Percentiles rank a stretch among this genome's conserved stretches.
phyloP scores from a whole-genome alignment of 805 yeast species.

The Metschnikowia continentalis region DNA sequence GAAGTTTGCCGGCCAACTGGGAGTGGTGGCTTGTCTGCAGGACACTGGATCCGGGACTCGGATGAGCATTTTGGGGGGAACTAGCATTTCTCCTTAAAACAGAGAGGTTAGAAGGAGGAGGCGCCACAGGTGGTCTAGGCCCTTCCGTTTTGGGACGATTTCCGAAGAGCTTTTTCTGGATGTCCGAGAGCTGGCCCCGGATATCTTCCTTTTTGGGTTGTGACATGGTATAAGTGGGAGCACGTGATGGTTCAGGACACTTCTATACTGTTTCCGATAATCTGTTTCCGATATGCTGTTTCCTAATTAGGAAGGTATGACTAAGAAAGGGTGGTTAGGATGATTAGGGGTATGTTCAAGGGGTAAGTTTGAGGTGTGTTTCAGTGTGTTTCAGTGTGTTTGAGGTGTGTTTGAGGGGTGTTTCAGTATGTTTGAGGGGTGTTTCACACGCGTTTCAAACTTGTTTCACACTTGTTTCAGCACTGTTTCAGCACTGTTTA shows the following conservation, averaged over 20 bases:
- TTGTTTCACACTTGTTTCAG: background rate
- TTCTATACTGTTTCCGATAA: too few species aligned
- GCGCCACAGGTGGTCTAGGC: slow-evolving; percentile 1
- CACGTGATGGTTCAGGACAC: background rate
- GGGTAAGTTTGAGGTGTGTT: background rate
- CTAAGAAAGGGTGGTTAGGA: too few species aligned
- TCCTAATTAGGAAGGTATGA: too few species aligned
- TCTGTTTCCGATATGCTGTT: too few species aligned
- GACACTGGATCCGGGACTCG: too few species aligned
- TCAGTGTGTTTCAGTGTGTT: background rate
- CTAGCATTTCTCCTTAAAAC: slow-evolving; percentile 9
- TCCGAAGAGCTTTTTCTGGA: slow-evolving; percentile 32
- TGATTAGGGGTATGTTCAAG: too few species aligned
- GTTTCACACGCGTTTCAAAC: too few species aligned
- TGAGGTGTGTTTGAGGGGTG: too few species aligned
- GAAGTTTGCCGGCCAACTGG: slow-evolving; percentile 10
- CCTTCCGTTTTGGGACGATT: slow-evolving; percentile 7
- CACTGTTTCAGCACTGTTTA: too few species aligned
- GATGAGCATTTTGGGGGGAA: background rate
- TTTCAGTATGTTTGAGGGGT: too few species aligned
- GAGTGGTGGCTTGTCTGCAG: slow-evolving; percentile 8
- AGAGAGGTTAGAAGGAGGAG: slow-evolving; percentile 7
- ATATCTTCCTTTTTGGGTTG: slow-evolving; percentile 26
- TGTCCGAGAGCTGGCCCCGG: slow-evolving; percentile 37
- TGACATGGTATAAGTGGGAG: slow-evolving; percentile 8